Evolutionary conservation across 768 basidiomycete genomes (phyloP).

Genomic region (Strobilomyces echinocephalus): DNA sequence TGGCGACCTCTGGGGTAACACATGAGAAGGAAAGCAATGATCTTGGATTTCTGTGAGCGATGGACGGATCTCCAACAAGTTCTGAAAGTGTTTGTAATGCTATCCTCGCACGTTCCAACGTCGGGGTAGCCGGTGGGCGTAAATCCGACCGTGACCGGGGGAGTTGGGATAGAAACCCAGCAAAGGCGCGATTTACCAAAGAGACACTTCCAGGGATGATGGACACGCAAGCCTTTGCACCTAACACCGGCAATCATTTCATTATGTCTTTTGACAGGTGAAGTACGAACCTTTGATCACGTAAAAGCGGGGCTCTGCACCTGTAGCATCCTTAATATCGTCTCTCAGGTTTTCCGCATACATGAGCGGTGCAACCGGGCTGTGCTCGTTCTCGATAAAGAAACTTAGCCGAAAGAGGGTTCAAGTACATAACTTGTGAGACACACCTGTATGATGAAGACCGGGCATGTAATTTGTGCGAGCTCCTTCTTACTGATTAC

Average conservation of each 20-base stretch:
- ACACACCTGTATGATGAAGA: slow-evolving; percentile 64
- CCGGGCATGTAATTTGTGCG: slow-evolving; percentile 54
- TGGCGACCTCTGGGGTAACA: slow-evolving; percentile 46
- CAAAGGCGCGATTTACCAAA: slow-evolving; percentile 58
- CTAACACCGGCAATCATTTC: slow-evolving; percentile 29
- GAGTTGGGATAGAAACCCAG: slow-evolving; percentile 56
- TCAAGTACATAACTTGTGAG: neutral
- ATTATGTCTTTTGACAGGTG: neutral
- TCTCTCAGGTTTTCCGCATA: slow-evolving; percentile 53
- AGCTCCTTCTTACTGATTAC: slow-evolving; percentile 46
- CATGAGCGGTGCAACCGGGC: slow-evolving; percentile 47
- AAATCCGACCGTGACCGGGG: slow-evolving; percentile 48
- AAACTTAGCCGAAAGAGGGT: neutral
- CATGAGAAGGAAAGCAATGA: slow-evolving; percentile 68
- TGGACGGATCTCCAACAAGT: slow-evolving; percentile 41
- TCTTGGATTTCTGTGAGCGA: slow-evolving; percentile 48
- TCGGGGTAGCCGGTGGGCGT: slow-evolving; percentile 30
- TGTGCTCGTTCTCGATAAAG: slow-evolving; percentile 51
- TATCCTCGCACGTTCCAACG: slow-evolving; percentile 46
- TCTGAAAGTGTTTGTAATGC: slow-evolving; percentile 54
- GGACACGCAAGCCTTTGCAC: slow-evolving; percentile 51
- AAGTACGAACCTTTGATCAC: slow-evolving; percentile 52
- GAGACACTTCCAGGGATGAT: slow-evolving; percentile 53
- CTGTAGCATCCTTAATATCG: slow-evolving; percentile 43
- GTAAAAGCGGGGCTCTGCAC: slow-evolving; percentile 48